These are phyloP conservation scores for Gamarada debralockiae DNA, from an alignment of 495 filamentous ascomycete species.

Conservation along the genomic window DNA sequence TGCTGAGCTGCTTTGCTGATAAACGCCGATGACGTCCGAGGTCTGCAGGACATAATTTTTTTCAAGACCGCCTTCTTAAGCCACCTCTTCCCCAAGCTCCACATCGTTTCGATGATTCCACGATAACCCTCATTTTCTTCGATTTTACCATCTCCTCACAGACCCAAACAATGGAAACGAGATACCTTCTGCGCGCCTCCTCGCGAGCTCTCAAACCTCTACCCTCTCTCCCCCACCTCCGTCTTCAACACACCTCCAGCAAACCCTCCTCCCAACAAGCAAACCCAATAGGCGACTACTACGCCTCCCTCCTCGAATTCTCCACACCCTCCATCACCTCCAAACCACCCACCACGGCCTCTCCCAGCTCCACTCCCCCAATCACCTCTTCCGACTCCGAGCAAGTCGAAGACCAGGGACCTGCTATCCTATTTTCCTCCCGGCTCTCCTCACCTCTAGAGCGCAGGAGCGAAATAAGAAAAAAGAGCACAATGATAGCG, in stretches of 20 bases:
- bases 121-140: constrained; percentile 7
- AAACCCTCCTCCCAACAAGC: constrained; percentile 23
- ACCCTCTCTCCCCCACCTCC: constrained; percentile 12
- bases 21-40: constrained; percentile 21
- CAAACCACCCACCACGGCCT: constrained; percentile 17
- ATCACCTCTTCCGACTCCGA: neutral
- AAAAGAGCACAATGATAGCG: constrained; percentile 59
- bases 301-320: constrained; percentile 21
- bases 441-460: constrained; percentile 35
- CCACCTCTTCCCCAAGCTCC: neutral
- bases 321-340: constrained; percentile 6
- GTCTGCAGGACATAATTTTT: neutral
- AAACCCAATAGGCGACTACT: constrained; percentile 25
- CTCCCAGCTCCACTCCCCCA: constrained; percentile 6
- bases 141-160: neutral
- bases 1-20: neutral
- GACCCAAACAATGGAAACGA: constrained; percentile 20
- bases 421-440: constrained; percentile 22
- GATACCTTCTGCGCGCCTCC: constrained; percentile 15
- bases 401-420: neutral
- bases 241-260: constrained; percentile 5
- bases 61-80: constrained; percentile 1
- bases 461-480: constrained; percentile 55
- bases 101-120: constrained; percentile 10
- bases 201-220: constrained; percentile 17